Percentiles rank a stretch among this genome's conserved stretches.
These are phyloP conservation scores for Eucalyptus regnans DNA, from an alignment of 345 rosid species.

Conservation along the genomic window DNA sequence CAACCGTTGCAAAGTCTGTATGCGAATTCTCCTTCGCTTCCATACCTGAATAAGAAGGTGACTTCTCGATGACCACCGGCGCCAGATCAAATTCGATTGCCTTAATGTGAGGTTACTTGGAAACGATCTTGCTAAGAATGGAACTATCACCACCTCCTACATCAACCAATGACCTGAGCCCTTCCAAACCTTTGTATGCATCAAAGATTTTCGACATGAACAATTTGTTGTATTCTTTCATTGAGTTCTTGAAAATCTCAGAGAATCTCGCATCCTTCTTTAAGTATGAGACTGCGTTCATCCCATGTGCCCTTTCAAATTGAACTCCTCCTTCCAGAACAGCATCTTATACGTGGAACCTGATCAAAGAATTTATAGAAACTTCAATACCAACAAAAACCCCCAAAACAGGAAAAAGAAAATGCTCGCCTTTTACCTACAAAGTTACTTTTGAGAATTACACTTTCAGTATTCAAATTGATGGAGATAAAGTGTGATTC, in stretches of 20 bases:
- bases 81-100: constrained; percentile 43
- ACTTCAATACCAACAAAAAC: not conserved
- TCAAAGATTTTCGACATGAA: constrained; percentile 22
- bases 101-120: constrained; percentile 27
- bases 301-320: constrained; percentile 21
- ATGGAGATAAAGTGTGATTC: not conserved
- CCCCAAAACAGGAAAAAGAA: not conserved
- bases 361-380: not conserved
- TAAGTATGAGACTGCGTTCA: constrained; percentile 1
- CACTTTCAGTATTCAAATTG: not conserved
- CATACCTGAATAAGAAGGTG: constrained; percentile 23
- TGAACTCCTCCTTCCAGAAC: constrained; percentile 29
- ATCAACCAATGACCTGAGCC: constrained; percentile 31
- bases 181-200: constrained; percentile 27
- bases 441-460: not conserved
- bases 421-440: not conserved
- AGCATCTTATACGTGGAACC: constrained; percentile 27
- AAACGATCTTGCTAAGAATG: constrained; percentile 24
- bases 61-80: constrained; percentile 8
- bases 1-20: not conserved
- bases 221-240: constrained; percentile 19
- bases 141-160: constrained; percentile 51
- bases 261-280: constrained; percentile 16
- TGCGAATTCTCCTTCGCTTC: not conserved
- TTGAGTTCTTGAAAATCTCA: constrained; percentile 16